Evolutionary conservation across 176 grass and related monocot species (phyloP).

Genomic region (Miscanthus lutarioriparius): DNA sequence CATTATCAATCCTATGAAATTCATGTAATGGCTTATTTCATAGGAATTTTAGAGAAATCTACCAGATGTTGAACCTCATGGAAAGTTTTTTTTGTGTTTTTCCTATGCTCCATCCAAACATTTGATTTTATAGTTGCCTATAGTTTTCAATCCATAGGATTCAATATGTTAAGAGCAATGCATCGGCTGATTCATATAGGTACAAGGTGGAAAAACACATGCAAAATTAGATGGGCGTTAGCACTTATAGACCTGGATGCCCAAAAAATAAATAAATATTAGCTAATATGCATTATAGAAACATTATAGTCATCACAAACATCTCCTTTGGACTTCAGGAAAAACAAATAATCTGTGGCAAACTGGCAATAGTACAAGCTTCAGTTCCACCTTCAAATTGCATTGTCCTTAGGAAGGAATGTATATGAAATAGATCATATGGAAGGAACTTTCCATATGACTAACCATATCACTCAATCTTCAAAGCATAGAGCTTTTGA

Average conservation of each 20-base stretch:
- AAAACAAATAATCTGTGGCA: not conserved
- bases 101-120: not conserved
- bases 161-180: not conserved
- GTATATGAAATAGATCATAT: not conserved
- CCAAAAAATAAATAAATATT: not conserved
- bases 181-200: no score
- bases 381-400: not conserved
- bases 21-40: constrained; percentile 3
- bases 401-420: not conserved
- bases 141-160: not conserved
- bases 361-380: not conserved
- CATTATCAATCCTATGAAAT: not conserved
- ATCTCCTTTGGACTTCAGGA: not conserved
- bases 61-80: not conserved
- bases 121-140: not conserved
- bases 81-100: not conserved
- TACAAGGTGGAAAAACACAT: no score
- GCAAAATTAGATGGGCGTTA: no score
- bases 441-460: not conserved
- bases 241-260: no score
- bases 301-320: no score
- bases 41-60: not conserved
- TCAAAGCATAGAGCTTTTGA: not conserved
- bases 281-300: not conserved
- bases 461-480: not conserved